Evolutionary conservation across 352 stramenopile genomes (phyloP), one percentile per base, ranked within the genome.

Genomic region (Blastocystis sp.): DNA sequence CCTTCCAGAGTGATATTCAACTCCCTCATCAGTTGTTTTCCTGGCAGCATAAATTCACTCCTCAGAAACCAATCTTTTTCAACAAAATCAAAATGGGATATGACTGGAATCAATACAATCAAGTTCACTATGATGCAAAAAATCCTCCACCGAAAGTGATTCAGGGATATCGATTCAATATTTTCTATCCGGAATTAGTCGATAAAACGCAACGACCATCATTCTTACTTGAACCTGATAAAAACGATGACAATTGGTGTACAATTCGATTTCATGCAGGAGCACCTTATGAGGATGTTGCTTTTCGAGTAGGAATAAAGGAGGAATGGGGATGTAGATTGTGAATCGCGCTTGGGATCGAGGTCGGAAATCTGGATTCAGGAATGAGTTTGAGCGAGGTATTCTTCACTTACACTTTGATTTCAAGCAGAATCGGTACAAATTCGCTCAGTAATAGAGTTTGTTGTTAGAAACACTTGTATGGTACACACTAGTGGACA

Each of bases 51-150:
- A 98, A 98, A 90, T 98, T 97, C 90, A 91, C 94, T 78, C 95
- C 96, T 19, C 93, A 96, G 49, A 99, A 99, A 89, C 97, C 97
- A 6, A 92, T 95, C 1, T 99, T 98, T 91, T 98, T 98, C 87
- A 98, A 99, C 91, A 94, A 96, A 49, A 95, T 99, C 88, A 97
- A 97, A 91, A 98, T 95, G 0, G 97, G 97, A 42, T 99, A 97
- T 90, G 96, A 98, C 90, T 98, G 97, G 95, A 99, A 98, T 92
- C 97, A 98, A 91, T 99, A 99, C 93, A 99, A 99, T 91, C 95
- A 98, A 90, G 98, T 95, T 65, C 96, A 99, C 90, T 99, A 99
- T 90, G 96, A 98, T 91, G 92, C 95, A 88, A 96, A 99, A 89
- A 99, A 98, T 88, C 96, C 97, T 85, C 97, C 97, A 51, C 97